These are phyloP conservation scores for Paecilomyces niveus DNA, from an alignment of 2,329 filamentous ascomycete species.

Conservation along the genomic window DNA sequence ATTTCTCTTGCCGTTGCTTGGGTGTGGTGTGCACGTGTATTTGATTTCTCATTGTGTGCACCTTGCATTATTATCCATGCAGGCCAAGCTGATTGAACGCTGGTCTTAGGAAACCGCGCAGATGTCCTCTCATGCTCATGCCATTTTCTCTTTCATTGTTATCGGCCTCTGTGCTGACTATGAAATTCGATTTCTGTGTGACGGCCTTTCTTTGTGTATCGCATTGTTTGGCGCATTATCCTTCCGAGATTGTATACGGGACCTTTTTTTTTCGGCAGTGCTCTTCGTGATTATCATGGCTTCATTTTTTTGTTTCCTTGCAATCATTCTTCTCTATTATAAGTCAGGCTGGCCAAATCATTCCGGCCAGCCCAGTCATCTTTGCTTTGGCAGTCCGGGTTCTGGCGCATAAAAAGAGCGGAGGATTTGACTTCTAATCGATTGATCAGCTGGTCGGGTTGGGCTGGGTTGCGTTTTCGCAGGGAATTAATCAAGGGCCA, in stretches of 20 bases:
- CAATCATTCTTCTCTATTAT: conserved; percentile 9
- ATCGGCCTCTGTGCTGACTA: conserved; percentile 10
- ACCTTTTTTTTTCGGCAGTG: conserved; percentile 7
- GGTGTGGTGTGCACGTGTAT: conserved; percentile 18
- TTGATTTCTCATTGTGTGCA: conserved; percentile 9
- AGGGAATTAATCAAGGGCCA: conserved; percentile 19
- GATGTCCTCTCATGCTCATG: conserved; percentile 8
- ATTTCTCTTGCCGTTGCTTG: conserved; percentile 16
- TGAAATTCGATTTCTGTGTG: conserved; percentile 23
- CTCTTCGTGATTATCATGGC: too few relatives aligned
- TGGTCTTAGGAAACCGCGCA: conserved; percentile 13
- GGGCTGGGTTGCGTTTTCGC: conserved; percentile 21
- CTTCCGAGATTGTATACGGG: too few relatives aligned
- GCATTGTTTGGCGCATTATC: too few relatives aligned
- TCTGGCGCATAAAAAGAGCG: conserved; percentile 29
- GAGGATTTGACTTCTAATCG: conserved; percentile 22
- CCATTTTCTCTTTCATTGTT: conserved; percentile 5
- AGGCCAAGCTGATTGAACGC: conserved; percentile 15
- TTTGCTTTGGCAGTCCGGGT: conserved; percentile 17
- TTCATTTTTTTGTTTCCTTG: conserved; percentile 10
- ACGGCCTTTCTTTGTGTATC: conserved; percentile 11
- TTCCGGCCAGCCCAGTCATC: conserved; percentile 6
- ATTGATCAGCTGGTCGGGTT: conserved; percentile 20
- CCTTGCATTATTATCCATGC: conserved; percentile 19
- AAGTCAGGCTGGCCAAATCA: conserved; percentile 4